Evolutionary conservation across 164 flowering plant species (phyloP).

Genomic region (Piper betle): DNA sequence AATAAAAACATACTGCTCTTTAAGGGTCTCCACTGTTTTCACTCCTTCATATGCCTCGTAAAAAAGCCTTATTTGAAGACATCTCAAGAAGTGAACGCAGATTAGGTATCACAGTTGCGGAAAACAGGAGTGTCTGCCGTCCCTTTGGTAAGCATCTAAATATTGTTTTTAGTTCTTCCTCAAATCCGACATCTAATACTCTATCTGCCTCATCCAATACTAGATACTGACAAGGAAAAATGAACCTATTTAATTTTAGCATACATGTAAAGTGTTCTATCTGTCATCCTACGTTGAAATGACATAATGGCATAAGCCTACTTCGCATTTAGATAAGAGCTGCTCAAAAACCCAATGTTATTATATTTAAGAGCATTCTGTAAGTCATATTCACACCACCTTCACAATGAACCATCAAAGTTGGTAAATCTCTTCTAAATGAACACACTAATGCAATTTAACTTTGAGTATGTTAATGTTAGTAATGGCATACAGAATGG

Average conservation of each 20-base stretch:
- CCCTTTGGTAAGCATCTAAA: slow-evolving; percentile 73
- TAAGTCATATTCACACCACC: too few relatives aligned
- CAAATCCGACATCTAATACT: slow-evolving; percentile 83
- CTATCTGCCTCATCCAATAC: slow-evolving; percentile 99
- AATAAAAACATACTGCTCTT: slow-evolving; percentile 58
- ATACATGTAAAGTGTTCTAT: neutral
- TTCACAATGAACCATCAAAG: too few relatives aligned
- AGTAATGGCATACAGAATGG: too few relatives aligned
- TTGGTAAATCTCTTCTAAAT: too few relatives aligned
- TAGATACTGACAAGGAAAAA: slow-evolving; percentile 44
- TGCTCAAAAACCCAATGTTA: too few relatives aligned
- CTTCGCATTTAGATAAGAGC: too few relatives aligned
- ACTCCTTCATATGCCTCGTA: slow-evolving; percentile 88
- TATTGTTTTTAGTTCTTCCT: slow-evolving; percentile 63
- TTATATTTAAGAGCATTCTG: too few relatives aligned
- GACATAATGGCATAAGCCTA: neutral
- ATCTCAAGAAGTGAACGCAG: slow-evolving; percentile 61
- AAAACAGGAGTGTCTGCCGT: slow-evolving; percentile 81
- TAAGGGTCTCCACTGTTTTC: slow-evolving; percentile 78
- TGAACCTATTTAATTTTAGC: neutral
- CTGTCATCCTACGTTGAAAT: too few relatives aligned
- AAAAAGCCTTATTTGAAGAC: slow-evolving; percentile 73
- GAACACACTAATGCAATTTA: too few relatives aligned
- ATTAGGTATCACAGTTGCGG: slow-evolving; percentile 83
- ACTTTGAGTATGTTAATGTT: too few relatives aligned